Evolutionary conservation across 805 yeast species (phyloP).

Genomic region (Cyberlindnera maritima): DNA sequence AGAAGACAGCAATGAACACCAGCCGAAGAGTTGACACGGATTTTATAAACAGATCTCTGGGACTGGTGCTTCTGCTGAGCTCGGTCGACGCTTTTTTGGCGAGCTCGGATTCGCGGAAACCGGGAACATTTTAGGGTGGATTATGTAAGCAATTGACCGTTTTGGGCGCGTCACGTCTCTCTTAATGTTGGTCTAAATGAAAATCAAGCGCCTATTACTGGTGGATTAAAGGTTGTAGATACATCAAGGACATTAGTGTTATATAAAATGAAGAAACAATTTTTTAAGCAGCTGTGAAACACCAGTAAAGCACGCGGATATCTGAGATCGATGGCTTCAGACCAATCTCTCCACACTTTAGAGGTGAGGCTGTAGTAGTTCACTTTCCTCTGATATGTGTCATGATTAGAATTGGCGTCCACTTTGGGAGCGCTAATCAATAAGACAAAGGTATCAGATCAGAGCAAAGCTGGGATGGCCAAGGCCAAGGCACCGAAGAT

Average conservation of each 20-base stretch:
- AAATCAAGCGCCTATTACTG: not conserved
- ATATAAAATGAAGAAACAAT: not conserved
- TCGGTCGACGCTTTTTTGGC: slow-evolving; percentile 3
- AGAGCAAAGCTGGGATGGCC: slow-evolving; percentile 20
- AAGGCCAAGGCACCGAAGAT: not conserved
- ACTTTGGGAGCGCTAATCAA: no score
- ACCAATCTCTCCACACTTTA: not conserved
- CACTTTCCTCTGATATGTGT: not conserved
- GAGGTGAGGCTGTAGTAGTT: not conserved
- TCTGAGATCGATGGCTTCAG: not conserved
- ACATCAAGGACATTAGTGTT: not conserved
- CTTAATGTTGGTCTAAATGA: not conserved
- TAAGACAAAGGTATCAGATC: no score
- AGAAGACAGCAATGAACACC: not conserved
- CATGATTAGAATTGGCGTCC: no score
- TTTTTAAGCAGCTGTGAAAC: no score
- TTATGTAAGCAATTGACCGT: not conserved
- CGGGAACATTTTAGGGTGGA: not conserved
- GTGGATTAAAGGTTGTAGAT: no score
- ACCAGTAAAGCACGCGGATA: no score
- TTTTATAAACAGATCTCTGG: not conserved
- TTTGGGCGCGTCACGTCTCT: not conserved
- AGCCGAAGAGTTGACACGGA: no score
- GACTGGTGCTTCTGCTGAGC: not conserved
- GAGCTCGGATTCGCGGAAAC: not conserved